A percentile compares a stretch with the other conserved stretches of the same genome.
These are phyloP conservation scores for Myxozyma mucilagina DNA, from an alignment of 805 yeast genomes.

Conservation along the genomic window DNA sequence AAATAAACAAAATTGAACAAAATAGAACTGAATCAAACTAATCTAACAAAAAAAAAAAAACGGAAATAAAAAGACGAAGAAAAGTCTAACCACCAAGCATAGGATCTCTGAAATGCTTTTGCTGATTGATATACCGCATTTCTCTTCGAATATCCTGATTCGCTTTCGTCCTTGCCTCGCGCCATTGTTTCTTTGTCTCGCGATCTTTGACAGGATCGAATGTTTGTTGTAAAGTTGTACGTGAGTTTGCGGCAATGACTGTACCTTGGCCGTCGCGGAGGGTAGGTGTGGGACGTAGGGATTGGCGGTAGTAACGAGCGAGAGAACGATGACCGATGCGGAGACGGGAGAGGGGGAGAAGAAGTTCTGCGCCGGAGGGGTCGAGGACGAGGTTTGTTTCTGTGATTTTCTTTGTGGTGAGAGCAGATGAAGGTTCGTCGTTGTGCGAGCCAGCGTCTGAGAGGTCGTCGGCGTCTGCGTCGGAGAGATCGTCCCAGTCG, in stretches of 20 bases:
- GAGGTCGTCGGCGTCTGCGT: slow-evolving; percentile 44
- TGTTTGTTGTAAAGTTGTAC: slow-evolving; percentile 12
- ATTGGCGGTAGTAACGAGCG: slow-evolving; percentile 70
- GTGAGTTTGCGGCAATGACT: slow-evolving; percentile 57
- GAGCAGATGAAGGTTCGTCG: slow-evolving; percentile 29
- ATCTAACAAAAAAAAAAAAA: neutral
- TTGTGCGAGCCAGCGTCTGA: slow-evolving; percentile 40
- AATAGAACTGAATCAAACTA: too few species aligned
- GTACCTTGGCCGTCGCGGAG: slow-evolving; percentile 69
- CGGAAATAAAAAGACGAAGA: neutral
- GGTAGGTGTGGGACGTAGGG: slow-evolving; percentile 50
- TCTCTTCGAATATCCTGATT: slow-evolving; percentile 50
- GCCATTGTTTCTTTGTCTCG: slow-evolving; percentile 56
- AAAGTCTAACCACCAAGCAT: slow-evolving; percentile 44
- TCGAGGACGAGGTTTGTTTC: slow-evolving; percentile 47
- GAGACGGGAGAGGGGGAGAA: slow-evolving; percentile 68
- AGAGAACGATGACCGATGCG: slow-evolving; percentile 80
- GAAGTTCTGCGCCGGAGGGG: slow-evolving; percentile 62
- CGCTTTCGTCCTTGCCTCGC: slow-evolving; percentile 57
- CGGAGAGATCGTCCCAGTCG: slow-evolving; percentile 44
- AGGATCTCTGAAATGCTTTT: slow-evolving; percentile 81
- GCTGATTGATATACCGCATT: slow-evolving; percentile 72
- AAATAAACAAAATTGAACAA: too few species aligned
- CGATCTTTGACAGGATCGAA: slow-evolving; percentile 44
- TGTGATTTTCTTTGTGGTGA: slow-evolving; percentile 8